Base-by-base conservation (phyloP, 345 rosid species). In the Aethionema arabicum region DNA sequence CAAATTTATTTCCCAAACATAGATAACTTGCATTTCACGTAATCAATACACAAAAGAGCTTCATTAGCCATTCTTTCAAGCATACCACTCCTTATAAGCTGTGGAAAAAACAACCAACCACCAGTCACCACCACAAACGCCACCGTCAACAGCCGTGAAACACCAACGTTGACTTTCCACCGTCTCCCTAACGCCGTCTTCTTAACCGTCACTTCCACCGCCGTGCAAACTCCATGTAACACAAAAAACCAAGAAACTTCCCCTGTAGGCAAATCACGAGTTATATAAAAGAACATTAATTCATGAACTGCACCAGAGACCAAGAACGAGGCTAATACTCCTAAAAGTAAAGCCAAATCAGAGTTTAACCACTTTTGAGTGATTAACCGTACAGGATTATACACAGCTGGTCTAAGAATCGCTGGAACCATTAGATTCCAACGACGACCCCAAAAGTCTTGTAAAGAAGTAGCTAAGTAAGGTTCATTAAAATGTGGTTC, bases 391-490 rank as follows among this genome's bases (percentile, higher is more conserved):
- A 75, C 47, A 0, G 95, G 95, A 9, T 58, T 6, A 59, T 84
- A 83, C 3, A 83, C 77, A 1, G 90, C 69, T 1, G 79, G 78
- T 4, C 88, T 78, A 31, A 85, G 83, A 27, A 85, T 47, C 6
- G 65, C 46, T 0, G 86, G 62, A 37, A 81, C 89, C 80, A 82
- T 77, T 33, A 83, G 79, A 59, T 85, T 91, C 95, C 98, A 91
- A 37, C 98, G 73, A 0, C 63, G 77, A 30, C 96, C 75, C 96
- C 96, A 91, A 33, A 91, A 91, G 71, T 88, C 91, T 63, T 91
- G 98, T 0, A 91, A 65, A 2, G 95, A 85, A 45, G 88, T 81
- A 30, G 91, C 11, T 3, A 84, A 72, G 69, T 77, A 82, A 1
- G 89, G 96, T 53, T 81, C 85, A 30, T 81, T 72, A 56, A 84